phyloP scores from a whole-genome alignment of 441 rosid genomes.

The Erodium moschatum region DNA sequence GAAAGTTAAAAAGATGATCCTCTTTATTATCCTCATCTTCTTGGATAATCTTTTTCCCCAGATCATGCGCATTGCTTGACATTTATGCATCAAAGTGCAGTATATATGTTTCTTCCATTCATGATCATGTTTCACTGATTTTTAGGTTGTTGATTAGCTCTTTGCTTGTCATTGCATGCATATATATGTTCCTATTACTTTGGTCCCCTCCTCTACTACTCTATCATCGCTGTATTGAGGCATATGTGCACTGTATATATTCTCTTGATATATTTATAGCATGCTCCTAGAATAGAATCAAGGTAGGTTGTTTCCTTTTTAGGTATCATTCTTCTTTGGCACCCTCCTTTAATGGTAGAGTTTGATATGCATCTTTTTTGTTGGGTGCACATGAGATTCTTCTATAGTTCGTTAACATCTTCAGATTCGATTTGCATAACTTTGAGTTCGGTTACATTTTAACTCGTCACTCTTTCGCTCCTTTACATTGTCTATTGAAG shows the following conservation, averaged over 20 bases:
- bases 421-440: neutral
- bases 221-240: neutral
- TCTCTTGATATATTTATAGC: neutral
- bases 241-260: neutral
- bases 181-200: no score
- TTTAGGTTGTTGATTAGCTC: neutral
- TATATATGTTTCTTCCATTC: neutral
- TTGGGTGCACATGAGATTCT: neutral
- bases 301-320: neutral
- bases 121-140: neutral
- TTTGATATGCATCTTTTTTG: neutral
- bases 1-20: neutral
- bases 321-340: neutral
- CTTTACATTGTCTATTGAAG: no score
- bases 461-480: no score
- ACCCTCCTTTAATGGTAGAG: neutral
- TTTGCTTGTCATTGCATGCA: no score
- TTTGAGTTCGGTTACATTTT: no score
- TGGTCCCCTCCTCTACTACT: neutral
- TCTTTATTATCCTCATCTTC: neutral
- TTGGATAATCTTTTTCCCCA: neutral
- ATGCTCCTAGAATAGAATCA: neutral
- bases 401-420: neutral
- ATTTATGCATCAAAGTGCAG: neutral
- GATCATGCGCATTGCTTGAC: neutral